Base-by-base conservation (phyloP, 495 filamentous ascomycete species). In the Tuber microsphaerosporum region DNA sequence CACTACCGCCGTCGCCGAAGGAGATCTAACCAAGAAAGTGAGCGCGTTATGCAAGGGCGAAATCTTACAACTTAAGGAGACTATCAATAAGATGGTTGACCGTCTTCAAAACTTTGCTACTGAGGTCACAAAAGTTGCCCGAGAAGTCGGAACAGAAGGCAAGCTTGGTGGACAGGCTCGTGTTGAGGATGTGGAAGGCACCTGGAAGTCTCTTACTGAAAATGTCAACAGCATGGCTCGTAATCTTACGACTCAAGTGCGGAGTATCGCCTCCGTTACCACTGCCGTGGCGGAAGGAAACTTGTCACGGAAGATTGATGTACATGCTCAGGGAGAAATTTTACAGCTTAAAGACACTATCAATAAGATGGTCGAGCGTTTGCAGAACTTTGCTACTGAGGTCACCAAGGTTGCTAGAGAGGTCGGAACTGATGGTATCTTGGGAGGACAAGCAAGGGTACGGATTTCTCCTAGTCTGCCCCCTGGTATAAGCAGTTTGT, bases 211-310 rank as follows among this genome's bases (percentile, higher is more conserved):
- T 83, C 85, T 99, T 74, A 99, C 95, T 12, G 94, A 97, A 81
- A 98, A 97, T 79, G 95, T 99, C 84, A 99, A 99, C 84, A 92
- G 94, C 68, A 97, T 99, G 94, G 95, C 95, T 82, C 97, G 94
- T 88, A 98, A 98, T 83, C 86, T 99, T 75, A 99, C 95, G 3
- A 97, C 94, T 0, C 95, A 99, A 84, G 95, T 99, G 79, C 91
- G 95, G 83, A 96, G 97, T 84, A 99, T 99, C 81, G 97, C 96
- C 46, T 93, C 96, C 81, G 95, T 99, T 79, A 99, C 95, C 2
- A 97, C 94, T 22, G 95, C 95, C 76, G 96, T 99, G 77, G 96
- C 96, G 34, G 91, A 90, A 81, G 95, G 95, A 77, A 95, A 99
- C 83, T 85, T 99, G 77, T 96, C 92, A 78, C 92, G 94, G 84